These are phyloP conservation scores for Citropsis articulata DNA, from an alignment of 345 rosid genomes.

Conservation along the genomic window DNA sequence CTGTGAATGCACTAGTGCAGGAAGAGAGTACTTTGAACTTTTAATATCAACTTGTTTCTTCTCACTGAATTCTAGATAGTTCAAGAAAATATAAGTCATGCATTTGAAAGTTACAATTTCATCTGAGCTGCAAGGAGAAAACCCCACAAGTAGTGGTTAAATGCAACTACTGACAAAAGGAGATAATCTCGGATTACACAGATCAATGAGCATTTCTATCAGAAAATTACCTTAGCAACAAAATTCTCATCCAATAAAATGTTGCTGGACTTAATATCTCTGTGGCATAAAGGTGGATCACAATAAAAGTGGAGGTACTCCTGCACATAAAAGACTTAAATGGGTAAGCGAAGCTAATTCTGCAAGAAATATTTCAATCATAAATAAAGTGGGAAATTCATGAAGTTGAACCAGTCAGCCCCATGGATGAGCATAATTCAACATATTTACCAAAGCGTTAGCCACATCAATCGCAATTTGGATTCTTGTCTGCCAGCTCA, in stretches of 20 bases:
- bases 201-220: not conserved
- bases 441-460: conserved; percentile 79
- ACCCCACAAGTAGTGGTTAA: not conserved
- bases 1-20: not conserved
- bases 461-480: conserved; percentile 92
- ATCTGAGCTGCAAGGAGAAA: not conserved
- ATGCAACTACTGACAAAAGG: not conserved
- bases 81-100: not conserved
- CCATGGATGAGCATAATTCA: not conserved
- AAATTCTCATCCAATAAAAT: conserved; percentile 84
- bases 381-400: conserved; percentile 1
- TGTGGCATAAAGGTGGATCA: conserved; percentile 92
- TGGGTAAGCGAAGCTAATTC: not conserved
- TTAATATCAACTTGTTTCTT: not conserved
- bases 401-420: conserved; percentile 8
- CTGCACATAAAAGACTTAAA: conserved; percentile 39
- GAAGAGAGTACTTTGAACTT: not conserved
- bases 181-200: not conserved
- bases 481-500: conserved; percentile 86
- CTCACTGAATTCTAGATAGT: not conserved
- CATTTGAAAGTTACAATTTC: not conserved
- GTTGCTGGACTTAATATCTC: conserved; percentile 98
- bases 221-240: conserved; percentile 71
- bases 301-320: conserved; percentile 97
- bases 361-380: not conserved